These are phyloP conservation scores for Micromonas pusilla DNA, from an alignment of 139 green algal genomes.

Conservation along the genomic window DNA sequence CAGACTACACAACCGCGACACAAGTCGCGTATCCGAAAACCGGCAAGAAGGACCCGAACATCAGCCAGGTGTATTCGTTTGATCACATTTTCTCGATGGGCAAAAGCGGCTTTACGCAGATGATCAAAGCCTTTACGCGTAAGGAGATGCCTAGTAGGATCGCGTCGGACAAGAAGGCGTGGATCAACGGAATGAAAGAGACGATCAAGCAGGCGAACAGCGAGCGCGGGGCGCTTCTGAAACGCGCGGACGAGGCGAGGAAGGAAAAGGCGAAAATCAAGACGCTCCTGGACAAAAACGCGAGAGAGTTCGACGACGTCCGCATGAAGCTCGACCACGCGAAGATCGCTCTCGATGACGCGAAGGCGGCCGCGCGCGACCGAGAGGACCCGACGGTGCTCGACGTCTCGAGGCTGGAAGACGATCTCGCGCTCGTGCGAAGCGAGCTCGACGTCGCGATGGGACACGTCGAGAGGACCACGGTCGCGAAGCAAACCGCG, in stretches of 20 bases:
- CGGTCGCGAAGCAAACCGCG: background rate
- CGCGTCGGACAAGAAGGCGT: background rate
- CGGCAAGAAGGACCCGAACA: background rate
- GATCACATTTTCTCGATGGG: too few species aligned
- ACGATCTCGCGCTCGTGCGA: background rate
- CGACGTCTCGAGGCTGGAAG: background rate
- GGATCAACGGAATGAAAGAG: background rate
- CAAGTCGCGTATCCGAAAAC: background rate
- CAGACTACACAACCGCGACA: background rate
- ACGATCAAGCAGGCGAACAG: background rate
- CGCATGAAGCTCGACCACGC: background rate
- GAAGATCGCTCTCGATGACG: background rate
- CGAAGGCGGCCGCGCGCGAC: background rate
- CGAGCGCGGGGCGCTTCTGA: background rate
- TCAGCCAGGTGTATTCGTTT: background rate
- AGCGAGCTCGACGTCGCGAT: background rate
- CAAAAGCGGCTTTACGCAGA: too few species aligned
- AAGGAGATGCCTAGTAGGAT: too few species aligned
- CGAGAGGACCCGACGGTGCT: background rate
- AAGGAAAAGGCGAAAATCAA: background rate
- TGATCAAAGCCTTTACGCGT: too few species aligned
- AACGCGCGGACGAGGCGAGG: background rate
- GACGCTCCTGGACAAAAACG: background rate
- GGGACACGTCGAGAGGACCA: background rate
- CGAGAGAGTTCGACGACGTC: background rate